Percentiles rank a stretch among this genome's conserved stretches.
Conservation (phyloP, 768 basidiomycete species). For the Coprinopsis marcescibilis region DNA sequence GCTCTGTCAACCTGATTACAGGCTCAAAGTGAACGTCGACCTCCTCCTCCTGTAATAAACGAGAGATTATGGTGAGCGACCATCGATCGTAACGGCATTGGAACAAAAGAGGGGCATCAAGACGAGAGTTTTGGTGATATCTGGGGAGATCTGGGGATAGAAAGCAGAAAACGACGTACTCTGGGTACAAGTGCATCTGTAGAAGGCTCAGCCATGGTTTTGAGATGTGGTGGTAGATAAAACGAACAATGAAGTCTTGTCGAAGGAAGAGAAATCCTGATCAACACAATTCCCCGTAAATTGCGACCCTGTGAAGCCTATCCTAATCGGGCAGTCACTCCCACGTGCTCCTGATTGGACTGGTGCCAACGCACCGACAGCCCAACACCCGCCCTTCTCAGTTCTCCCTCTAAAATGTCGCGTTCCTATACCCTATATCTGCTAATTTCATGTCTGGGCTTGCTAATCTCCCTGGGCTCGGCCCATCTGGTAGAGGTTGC, state of each 20-base stretch:
- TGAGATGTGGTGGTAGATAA: slow-evolving; percentile 21
- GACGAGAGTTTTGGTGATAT: too few species aligned
- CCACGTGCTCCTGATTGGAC: slow-evolving; percentile 4
- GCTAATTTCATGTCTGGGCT: slow-evolving; percentile 31
- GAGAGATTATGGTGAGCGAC: slow-evolving; percentile 15
- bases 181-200: slow-evolving; percentile 66
- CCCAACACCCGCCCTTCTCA: slow-evolving; percentile 6
- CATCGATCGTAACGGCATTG: slow-evolving; percentile 12
- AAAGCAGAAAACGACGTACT: slow-evolving; percentile 41
- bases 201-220: slow-evolving; percentile 51
- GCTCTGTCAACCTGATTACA: slow-evolving; percentile 92
- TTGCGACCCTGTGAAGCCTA: neutral
- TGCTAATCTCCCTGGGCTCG: slow-evolving; percentile 38
- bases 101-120: slow-evolving; percentile 3
- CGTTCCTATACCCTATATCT: slow-evolving; percentile 31
- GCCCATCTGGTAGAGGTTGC: slow-evolving; percentile 71
- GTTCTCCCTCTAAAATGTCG: slow-evolving; percentile 15
- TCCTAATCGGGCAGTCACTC: slow-evolving; percentile 2
- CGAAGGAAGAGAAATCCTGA: slow-evolving; percentile 13
- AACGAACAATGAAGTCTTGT: slow-evolving; percentile 15
- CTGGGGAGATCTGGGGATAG: slow-evolving; percentile 16
- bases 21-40: slow-evolving; percentile 91
- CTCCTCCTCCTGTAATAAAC: slow-evolving; percentile 59
- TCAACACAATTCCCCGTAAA: too few species aligned
- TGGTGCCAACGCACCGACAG: slow-evolving; percentile 10